These are phyloP conservation scores for Chenopodium berlandieri DNA, from an alignment of 148 eudicot species.

Conservation along the genomic window DNA sequence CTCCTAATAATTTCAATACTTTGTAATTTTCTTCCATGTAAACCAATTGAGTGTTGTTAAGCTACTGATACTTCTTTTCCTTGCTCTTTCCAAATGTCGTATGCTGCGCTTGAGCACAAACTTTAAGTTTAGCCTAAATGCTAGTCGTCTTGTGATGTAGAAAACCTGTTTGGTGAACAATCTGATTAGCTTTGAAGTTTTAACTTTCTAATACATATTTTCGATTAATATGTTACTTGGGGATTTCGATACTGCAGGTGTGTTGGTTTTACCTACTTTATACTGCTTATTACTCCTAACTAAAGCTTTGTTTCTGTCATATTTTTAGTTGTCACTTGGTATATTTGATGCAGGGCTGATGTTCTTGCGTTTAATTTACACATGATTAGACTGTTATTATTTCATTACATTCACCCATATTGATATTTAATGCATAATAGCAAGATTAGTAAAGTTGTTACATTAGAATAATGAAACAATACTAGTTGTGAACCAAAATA, in stretches of 20 bases:
- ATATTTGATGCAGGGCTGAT: no score
- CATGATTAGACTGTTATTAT: no score
- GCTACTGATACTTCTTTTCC: not conserved
- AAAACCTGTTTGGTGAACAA: not conserved
- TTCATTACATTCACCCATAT: no score
- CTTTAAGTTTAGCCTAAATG: not conserved
- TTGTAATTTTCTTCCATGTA: not conserved
- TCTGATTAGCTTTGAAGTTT: not conserved
- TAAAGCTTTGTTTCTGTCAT: not conserved
- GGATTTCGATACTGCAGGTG: not conserved
- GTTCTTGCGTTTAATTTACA: no score
- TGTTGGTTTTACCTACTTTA: not conserved
- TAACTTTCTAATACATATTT: not conserved
- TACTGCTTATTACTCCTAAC: no score
- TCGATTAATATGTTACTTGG: not conserved
- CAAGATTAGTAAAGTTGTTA: no score
- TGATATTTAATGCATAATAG: no score
- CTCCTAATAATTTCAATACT: not conserved
- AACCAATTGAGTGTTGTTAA: not conserved
- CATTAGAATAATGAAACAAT: not conserved
- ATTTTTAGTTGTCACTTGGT: no score
- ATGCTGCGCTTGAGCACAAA: not conserved
- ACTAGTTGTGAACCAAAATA: not conserved
- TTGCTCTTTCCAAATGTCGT: not conserved
- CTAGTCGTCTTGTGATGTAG: not conserved